Percentiles rank a stretch among this genome's conserved stretches.
phyloP scores from a whole-genome alignment of 257 asterid genomes.

The Salvia hispanica region DNA sequence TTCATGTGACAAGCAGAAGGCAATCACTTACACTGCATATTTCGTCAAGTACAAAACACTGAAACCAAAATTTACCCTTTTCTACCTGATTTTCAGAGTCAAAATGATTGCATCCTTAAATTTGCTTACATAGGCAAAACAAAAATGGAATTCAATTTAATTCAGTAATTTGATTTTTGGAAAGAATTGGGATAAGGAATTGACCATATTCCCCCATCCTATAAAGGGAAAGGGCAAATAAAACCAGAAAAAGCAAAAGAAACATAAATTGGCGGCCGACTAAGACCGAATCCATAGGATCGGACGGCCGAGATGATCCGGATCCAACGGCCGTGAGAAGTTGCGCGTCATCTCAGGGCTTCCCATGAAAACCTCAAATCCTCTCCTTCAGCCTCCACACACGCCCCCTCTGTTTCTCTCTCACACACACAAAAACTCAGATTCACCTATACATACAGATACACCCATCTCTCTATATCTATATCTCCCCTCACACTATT shows the following conservation, averaged over 20 bases:
- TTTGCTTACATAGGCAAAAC: slow-evolving; percentile 36
- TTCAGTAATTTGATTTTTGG: too few species aligned
- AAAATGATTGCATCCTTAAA: slow-evolving; percentile 26
- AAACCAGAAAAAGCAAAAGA: slow-evolving; percentile 11
- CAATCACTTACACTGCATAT: not conserved
- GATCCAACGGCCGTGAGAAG: slow-evolving; percentile 47
- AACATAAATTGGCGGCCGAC: slow-evolving; percentile 36
- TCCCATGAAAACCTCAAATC: slow-evolving; percentile 59
- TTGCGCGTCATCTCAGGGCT: slow-evolving; percentile 52
- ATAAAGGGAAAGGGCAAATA: slow-evolving; percentile 20
- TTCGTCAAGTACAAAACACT: slow-evolving; percentile 29
- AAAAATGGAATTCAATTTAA: not conserved
- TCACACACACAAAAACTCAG: slow-evolving; percentile 38
- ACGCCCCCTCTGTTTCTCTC: slow-evolving; percentile 20
- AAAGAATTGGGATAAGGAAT: not conserved
- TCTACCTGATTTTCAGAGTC: slow-evolving; percentile 15
- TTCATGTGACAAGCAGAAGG: not conserved
- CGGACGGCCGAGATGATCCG: slow-evolving; percentile 35
- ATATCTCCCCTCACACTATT: not conserved
- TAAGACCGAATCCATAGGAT: slow-evolving; percentile 25
- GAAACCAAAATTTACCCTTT: slow-evolving; percentile 28
- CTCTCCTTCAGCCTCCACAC: slow-evolving; percentile 53
- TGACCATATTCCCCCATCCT: not conserved
- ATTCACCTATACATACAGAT: slow-evolving; percentile 37
- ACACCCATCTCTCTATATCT: slow-evolving; percentile 16